Evolutionary conservation across 2,329 filamentous ascomycete species (phyloP).

Genomic region (Shiraia bambusicola): DNA sequence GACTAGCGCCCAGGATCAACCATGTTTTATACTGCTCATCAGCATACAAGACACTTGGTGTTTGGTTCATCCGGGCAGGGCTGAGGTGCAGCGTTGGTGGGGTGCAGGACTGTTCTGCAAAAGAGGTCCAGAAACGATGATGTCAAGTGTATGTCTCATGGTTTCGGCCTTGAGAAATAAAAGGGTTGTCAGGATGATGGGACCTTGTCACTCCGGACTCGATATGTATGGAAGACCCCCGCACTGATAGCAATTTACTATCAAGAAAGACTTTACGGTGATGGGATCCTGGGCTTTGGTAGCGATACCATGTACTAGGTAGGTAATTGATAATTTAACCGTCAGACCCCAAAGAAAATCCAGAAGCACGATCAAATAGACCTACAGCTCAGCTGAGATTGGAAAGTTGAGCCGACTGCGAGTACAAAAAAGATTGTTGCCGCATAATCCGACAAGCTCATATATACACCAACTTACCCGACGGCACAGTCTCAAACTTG

Average conservation of each 20-base stretch:
- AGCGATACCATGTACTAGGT: slow-evolving; percentile 14
- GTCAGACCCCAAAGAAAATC: background rate
- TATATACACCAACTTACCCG: slow-evolving; percentile 1
- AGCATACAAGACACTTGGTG: slow-evolving; percentile 46
- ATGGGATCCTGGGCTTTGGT: background rate
- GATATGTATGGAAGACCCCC: too few species aligned
- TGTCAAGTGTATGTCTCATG: slow-evolving; percentile 6
- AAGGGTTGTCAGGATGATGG: slow-evolving; percentile 12
- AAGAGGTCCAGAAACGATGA: slow-evolving; percentile 8
- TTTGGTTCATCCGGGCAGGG: slow-evolving; percentile 43
- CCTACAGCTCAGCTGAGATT: slow-evolving; percentile 7
- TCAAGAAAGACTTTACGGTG: background rate
- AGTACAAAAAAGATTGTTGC: background rate
- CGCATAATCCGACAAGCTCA: background rate
- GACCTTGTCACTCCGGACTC: background rate
- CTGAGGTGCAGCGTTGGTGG: slow-evolving; percentile 10
- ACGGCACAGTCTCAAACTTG: background rate
- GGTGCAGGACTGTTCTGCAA: slow-evolving; percentile 7
- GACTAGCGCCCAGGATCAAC: slow-evolving; percentile 51
- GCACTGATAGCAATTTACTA: too few species aligned
- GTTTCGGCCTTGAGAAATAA: background rate
- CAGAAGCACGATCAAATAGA: slow-evolving; percentile 12
- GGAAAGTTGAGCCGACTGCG: slow-evolving; percentile 2
- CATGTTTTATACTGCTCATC: slow-evolving; percentile 48
- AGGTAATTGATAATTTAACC: too few species aligned